A percentile compares a stretch with the other conserved stretches of the same genome.
These are phyloP conservation scores for Trebouxia sp. DNA, from an alignment of 139 green algal species.

Conservation along the genomic window DNA sequence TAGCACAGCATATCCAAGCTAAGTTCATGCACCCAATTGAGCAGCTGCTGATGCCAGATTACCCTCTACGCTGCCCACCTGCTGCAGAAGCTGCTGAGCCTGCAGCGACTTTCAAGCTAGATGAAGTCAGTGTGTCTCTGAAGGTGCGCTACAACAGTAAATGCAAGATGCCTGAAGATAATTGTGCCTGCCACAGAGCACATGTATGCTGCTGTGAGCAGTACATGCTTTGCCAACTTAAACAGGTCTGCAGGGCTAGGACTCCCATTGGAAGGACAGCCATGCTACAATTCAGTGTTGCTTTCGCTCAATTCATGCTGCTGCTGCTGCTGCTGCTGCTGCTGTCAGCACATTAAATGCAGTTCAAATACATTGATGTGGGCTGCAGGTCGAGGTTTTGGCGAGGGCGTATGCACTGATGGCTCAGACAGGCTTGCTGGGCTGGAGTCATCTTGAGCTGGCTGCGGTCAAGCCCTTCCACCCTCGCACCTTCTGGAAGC, in stretches of 20 bases:
- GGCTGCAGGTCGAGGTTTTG: constrained; percentile 1
- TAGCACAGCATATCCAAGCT: background rate
- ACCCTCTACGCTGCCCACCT: constrained; percentile 12
- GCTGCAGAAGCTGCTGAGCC: constrained; percentile 1
- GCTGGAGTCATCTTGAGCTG: background rate
- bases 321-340: too few relatives aligned
- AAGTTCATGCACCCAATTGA: background rate
- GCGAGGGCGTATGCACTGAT: background rate
- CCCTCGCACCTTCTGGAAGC: constrained; percentile 22
- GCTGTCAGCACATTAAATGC: too few relatives aligned
- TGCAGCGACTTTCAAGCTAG: background rate
- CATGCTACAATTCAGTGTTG: too few relatives aligned
- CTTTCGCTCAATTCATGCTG: too few relatives aligned
- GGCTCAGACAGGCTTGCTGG: background rate
- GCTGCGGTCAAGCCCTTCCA: constrained; percentile 12
- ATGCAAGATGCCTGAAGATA: too few relatives aligned
- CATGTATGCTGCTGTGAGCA: too few relatives aligned
- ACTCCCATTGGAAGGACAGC: too few relatives aligned
- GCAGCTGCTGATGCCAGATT: constrained; percentile 8
- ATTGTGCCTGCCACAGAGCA: background rate
- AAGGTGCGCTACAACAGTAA: background rate
- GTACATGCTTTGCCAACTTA: too few relatives aligned
- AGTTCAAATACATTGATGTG: too few relatives aligned
- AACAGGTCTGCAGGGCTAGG: too few relatives aligned
- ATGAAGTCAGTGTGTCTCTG: constrained; percentile 21